Percentiles rank a stretch among this genome's conserved stretches.
These are phyloP conservation scores for Chaetoceros tenuissimus DNA, from an alignment of 108 stramenopile genomes.

Conservation along the genomic window DNA sequence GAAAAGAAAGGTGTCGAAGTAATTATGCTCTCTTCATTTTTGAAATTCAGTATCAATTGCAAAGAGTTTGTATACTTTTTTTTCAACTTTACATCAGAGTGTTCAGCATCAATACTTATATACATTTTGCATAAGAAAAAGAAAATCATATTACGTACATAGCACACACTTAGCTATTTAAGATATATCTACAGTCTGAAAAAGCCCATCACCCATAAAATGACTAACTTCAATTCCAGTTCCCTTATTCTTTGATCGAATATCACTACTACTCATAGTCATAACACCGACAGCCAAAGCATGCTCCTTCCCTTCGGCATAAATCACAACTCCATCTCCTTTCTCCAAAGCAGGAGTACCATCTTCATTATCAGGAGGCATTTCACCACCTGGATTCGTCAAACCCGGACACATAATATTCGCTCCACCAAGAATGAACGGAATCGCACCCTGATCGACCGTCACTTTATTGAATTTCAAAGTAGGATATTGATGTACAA, in stretches of 20 bases:
- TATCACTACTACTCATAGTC: slow-evolving; percentile 80
- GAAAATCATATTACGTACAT: no score
- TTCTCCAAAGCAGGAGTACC: slow-evolving; percentile 60
- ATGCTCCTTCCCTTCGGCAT: slow-evolving; percentile 91
- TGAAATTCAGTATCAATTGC: no score
- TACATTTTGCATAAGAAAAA: no score
- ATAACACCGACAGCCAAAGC: slow-evolving; percentile 89
- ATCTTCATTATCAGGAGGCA: slow-evolving; percentile 66
- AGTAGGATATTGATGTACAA: slow-evolving; percentile 77
- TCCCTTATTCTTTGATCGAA: slow-evolving; percentile 86
- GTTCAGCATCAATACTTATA: no score
- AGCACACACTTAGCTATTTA: no score
- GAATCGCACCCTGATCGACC: slow-evolving; percentile 91
- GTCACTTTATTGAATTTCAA: slow-evolving; percentile 58
- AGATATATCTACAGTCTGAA: slow-evolving; percentile 56
- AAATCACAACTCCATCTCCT: slow-evolving; percentile 77
- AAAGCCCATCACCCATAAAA: slow-evolving; percentile 89
- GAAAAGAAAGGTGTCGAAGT: no score
- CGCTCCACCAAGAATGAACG: slow-evolving; percentile 92
- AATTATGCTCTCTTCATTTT: no score
- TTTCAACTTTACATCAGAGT: no score
- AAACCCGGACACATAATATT: slow-evolving; percentile 97
- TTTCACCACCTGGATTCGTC: slow-evolving; percentile 74
- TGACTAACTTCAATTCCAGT: slow-evolving; percentile 86
- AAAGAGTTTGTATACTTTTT: no score